Conservation (phyloP, 2,329 filamentous ascomycete species). For the Fusarium anguioides region DNA sequence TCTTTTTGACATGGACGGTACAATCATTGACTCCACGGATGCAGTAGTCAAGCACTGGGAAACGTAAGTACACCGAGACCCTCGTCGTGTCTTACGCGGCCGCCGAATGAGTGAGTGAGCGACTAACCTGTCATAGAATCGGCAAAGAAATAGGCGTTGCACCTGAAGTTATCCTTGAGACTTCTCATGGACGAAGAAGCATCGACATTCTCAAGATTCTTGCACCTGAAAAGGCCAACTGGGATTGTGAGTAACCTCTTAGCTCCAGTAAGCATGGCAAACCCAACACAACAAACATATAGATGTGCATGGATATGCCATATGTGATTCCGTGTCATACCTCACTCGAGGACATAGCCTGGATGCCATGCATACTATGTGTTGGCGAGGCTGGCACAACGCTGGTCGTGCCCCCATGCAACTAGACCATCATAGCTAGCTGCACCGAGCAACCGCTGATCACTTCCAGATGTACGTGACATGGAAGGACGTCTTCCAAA, state of each 20-base stretch:
- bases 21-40: constrained; percentile 82
- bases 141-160: constrained; percentile 86
- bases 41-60: constrained; percentile 85
- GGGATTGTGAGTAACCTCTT: constrained; percentile 79
- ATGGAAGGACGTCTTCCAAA: constrained; percentile 83
- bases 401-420: not conserved
- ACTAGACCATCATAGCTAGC: constrained; percentile 1
- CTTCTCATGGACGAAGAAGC: constrained; percentile 88
- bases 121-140: constrained; percentile 61
- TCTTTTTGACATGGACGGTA: constrained; percentile 83
- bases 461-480: constrained; percentile 74
- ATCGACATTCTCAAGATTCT: constrained; percentile 87
- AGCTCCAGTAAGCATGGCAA: not conserved
- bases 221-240: constrained; percentile 86
- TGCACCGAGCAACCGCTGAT: constrained; percentile 25
- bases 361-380: not conserved
- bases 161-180: constrained; percentile 85
- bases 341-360: constrained; percentile 8
- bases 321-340: not conserved
- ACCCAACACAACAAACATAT: not conserved
- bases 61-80: constrained; percentile 58
- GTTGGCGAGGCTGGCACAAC: not conserved
- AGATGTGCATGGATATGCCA: not conserved
- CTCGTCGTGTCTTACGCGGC: not conserved
- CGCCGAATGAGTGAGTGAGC: not conserved